Evolutionary conservation across 1,284 basidiomycete species (phyloP).

Genomic region (Naganishia sp.): DNA sequence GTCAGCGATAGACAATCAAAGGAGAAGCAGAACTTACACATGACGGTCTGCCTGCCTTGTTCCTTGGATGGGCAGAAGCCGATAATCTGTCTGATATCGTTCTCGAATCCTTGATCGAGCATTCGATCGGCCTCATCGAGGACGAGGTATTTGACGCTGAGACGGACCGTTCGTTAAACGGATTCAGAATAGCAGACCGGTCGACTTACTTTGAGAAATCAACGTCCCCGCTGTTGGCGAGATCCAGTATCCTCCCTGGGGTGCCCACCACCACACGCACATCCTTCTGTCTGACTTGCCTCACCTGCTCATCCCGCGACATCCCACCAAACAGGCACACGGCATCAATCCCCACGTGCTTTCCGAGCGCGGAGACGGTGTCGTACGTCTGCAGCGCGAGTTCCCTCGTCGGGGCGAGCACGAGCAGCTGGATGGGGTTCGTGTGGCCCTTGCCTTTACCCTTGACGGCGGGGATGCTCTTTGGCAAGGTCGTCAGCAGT

Average conservation of each 20-base stretch:
- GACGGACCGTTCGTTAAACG: too few species aligned
- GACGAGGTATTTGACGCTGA: conserved; percentile 83
- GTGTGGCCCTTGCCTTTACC: conserved; percentile 47
- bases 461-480: conserved; percentile 41
- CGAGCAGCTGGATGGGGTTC: conserved; percentile 67
- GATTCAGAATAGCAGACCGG: background rate
- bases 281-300: conserved; percentile 61
- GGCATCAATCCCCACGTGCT: conserved; percentile 71
- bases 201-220: conserved; percentile 69
- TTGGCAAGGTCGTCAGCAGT: conserved; percentile 58
- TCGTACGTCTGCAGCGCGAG: conserved; percentile 70
- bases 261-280: conserved; percentile 88
- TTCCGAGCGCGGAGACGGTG: conserved; percentile 75
- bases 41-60: conserved; percentile 77
- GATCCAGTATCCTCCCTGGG: conserved; percentile 87
- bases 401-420: conserved; percentile 58
- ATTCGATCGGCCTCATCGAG: conserved; percentile 98
- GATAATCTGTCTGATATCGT: conserved; percentile 93
- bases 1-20: background rate
- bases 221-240: conserved; percentile 79
- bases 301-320: conserved; percentile 78
- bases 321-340: conserved; percentile 93
- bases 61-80: conserved; percentile 67
- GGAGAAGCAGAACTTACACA: conserved; percentile 66
- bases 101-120: conserved; percentile 98